Percentiles rank a stretch among this genome's conserved stretches.
These are phyloP conservation scores for Eucalyptus sp. DNA, from an alignment of 345 rosid genomes.

Conservation along the genomic window DNA sequence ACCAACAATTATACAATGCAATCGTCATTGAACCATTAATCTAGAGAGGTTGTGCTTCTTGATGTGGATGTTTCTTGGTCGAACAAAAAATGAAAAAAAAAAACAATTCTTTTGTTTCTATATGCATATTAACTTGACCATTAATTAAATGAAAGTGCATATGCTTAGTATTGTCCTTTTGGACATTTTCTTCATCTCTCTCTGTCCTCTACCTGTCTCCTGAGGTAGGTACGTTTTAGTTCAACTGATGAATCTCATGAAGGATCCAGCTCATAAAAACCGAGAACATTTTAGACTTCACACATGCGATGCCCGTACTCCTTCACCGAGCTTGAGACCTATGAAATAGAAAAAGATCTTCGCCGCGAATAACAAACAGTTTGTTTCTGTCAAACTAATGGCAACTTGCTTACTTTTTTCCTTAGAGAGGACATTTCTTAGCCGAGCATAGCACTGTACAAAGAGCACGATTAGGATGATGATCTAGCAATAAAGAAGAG, in stretches of 20 bases:
- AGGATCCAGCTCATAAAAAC: neutral
- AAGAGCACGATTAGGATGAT: neutral
- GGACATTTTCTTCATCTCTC: neutral
- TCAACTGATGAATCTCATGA: neutral
- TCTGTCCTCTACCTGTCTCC: neutral
- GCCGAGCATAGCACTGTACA: neutral
- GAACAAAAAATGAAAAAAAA: neutral
- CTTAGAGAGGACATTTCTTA: neutral
- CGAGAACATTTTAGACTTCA: neutral
- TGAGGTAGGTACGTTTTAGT: neutral
- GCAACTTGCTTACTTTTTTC: neutral
- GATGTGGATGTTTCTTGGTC: neutral
- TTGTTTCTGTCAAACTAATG: neutral
- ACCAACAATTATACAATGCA: neutral
- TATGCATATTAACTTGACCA: neutral
- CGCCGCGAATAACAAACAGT: neutral
- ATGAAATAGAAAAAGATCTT: neutral
- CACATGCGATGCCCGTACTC: neutral
- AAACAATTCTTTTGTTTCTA: neutral
- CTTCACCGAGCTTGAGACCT: neutral
- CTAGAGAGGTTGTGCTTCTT: neutral
- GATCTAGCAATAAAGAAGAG: neutral
- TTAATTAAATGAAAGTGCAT: neutral
- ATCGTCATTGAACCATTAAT: neutral
- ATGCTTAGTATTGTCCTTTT: neutral